Base-by-base conservation (phyloP, 306 rosid genomes). In the Fagus sylvatica region DNA sequence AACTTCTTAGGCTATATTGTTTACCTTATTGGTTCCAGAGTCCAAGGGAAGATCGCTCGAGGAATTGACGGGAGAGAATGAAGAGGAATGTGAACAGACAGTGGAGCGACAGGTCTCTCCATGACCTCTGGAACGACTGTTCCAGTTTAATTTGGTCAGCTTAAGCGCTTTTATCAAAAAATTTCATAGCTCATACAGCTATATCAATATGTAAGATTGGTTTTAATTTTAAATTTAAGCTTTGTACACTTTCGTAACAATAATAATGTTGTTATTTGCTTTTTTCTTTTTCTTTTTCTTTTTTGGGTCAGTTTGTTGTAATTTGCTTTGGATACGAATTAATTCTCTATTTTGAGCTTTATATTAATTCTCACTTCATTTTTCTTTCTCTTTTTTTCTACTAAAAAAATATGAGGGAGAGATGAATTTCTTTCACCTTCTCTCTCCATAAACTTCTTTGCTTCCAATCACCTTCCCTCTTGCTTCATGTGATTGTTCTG, bases 21-120 rank as follows among this genome's bases (percentile, higher is more conserved):
- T 88, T 70, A 92, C 98, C 10, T 72, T 94, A 10, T 79, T 92
- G 74, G 97, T 94, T 43, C 98, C 97, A 0, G 98, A 94, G 80
- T 74, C 98, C 0, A 94, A 92, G 69, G 98, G 97, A 6, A 94
- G 70, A 71, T 92, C 98, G 30, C 85, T 94, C 2, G 98, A 94
- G 75, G 98, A 94, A 71, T 71, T 92, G 91, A 85, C 90, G 48
- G 97, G 97, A 16, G 97, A 94, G 87, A 85, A 68, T 17, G 89
- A 83, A 11, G 89, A 79, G 0, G 92, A 80, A 5, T 69, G 40
- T 4, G 72, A 16, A 3, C 86, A 79, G 39, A 67, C 16, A 2
- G 12, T 37, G 16, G 85, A 74, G 51, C 17, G 2, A 3, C 72
- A 13, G 12, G 69, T 65, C 30, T 2, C 2, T 22, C 28, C 28